Percentiles rank a stretch among this genome's conserved stretches.
These are phyloP conservation scores for Penicillium sp. DNA, from an alignment of 2,329 filamentous ascomycete genomes.

Conservation along the genomic window DNA sequence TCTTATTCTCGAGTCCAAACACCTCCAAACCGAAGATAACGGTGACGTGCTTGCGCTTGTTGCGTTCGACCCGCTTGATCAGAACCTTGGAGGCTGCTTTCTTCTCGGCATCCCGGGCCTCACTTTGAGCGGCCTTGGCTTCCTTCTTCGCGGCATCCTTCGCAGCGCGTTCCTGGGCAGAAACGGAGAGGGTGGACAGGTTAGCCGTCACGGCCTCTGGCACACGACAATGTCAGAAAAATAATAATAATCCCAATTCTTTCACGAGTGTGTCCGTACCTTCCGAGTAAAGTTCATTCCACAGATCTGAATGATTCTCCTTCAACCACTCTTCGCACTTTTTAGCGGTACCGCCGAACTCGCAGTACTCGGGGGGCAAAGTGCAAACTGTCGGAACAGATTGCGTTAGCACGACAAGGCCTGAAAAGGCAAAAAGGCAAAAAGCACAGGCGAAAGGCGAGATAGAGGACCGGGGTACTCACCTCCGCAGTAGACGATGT, in stretches of 20 bases:
- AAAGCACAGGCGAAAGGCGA: too few species aligned
- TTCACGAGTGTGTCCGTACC: conserved; percentile 48
- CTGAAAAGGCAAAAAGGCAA: background rate
- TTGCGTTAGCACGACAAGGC: conserved; percentile 5
- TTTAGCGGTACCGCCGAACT: conserved; percentile 92
- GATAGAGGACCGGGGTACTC: conserved; percentile 21
- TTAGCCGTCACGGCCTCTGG: conserved; percentile 76
- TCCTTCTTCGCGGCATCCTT: conserved; percentile 98
- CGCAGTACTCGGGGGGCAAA: conserved; percentile 81
- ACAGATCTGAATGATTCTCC: conserved; percentile 67
- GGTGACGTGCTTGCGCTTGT: conserved; percentile 96
- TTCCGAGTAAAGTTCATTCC: conserved; percentile 76
- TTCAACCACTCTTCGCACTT: conserved; percentile 97
- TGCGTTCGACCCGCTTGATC: conserved; percentile 96
- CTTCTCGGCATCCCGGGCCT: conserved; percentile 75
- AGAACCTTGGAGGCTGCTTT: conserved; percentile 76
- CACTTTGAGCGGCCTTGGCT: conserved; percentile 82
- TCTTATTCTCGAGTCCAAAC: conserved; percentile 90
- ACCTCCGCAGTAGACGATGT: conserved; percentile 61
- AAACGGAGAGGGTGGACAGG: conserved; percentile 78
- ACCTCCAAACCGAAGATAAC: conserved; percentile 85
- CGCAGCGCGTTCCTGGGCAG: conserved; percentile 87
- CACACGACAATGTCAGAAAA: background rate
- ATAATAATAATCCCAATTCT: background rate
- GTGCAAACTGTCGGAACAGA: conserved; percentile 51